Evolutionary conservation across 2,329 filamentous ascomycete genomes (phyloP).

Genomic region (Paracamarosporium sp.): DNA sequence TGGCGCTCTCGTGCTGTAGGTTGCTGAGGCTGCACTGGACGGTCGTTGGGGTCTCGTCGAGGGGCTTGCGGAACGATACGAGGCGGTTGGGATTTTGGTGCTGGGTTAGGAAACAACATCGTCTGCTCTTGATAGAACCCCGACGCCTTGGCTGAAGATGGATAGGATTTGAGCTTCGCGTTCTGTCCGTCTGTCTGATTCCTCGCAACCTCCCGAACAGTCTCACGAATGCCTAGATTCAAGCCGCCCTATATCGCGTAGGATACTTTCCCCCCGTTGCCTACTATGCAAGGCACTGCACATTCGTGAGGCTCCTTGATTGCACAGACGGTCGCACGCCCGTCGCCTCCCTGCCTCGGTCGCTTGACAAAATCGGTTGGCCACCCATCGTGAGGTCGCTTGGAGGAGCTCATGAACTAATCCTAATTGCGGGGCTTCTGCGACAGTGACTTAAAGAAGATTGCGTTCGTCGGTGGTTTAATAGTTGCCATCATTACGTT

Average conservation of each 20-base stretch:
- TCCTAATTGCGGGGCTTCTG: no score
- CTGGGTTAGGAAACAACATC: background rate
- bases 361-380: no score
- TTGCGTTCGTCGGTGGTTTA: no score
- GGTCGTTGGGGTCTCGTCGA: background rate
- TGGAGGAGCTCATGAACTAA: no score
- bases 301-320: background rate
- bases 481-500: no score
- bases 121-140: background rate
- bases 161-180: background rate
- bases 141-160: background rate
- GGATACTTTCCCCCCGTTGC: background rate
- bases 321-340: background rate
- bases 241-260: slow-evolving; percentile 2
- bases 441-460: no score
- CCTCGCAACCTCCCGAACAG: background rate
- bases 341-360: background rate
- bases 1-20: background rate
- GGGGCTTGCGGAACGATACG: background rate
- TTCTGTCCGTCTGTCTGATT: background rate
- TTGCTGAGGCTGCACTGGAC: background rate
- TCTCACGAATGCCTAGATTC: slow-evolving; percentile 3
- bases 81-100: background rate
- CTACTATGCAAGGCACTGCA: background rate
- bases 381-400: no score